Evolutionary conservation across 2,329 filamentous ascomycete genomes (phyloP), one percentile per base, ranked within the genome.

Genomic region (Davidsoniella neocaledoniae): DNA sequence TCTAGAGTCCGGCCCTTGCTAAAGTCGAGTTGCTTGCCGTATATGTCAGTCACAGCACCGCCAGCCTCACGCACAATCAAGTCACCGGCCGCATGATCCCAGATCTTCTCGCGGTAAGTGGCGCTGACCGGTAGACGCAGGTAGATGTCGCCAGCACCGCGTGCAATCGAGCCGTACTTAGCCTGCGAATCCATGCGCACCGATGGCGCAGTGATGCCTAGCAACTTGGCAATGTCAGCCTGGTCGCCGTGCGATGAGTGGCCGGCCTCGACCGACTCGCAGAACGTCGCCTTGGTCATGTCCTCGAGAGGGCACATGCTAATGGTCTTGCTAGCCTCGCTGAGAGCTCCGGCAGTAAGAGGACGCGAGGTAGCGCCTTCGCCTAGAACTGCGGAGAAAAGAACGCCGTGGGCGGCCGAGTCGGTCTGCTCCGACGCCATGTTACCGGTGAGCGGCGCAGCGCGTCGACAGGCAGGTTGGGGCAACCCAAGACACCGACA

Each of bases 171-270:
- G 54, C 82, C 90, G 67, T 98, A 98, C 68, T 98, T 98, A 58
- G 91, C 90, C 68, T 98, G 91, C 48, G 86, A 94, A 68, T 98
- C 91, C 83, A 98, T 91, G 56, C 90, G 79, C 53, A 98, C 88
- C 57, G 83, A 87, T n/a, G 83, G 78, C 58, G 78, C 79, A 19
- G 83, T 90, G 64, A 98, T 94, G 49, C 87, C 87, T 5, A 98
- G 76, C 61, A 79, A 83, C 59, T 77, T 67, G 5, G 91, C 86
- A 60, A 98, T 93, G 17, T 44, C 37, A 7, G 54, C 54, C 58
- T 94, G 85, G 64, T 95, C 86, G 57, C 77, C 78, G 66, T 98
- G 93, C 51, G 83, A 80, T 37, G 86, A 94, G 71, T 98, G 91
- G 14, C 78, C 87, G 5, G 88, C 81, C 68, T 98, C 91, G 52